Conservation (phyloP, 768 basidiomycete species). For the Auriscalpium orientale region DNA sequence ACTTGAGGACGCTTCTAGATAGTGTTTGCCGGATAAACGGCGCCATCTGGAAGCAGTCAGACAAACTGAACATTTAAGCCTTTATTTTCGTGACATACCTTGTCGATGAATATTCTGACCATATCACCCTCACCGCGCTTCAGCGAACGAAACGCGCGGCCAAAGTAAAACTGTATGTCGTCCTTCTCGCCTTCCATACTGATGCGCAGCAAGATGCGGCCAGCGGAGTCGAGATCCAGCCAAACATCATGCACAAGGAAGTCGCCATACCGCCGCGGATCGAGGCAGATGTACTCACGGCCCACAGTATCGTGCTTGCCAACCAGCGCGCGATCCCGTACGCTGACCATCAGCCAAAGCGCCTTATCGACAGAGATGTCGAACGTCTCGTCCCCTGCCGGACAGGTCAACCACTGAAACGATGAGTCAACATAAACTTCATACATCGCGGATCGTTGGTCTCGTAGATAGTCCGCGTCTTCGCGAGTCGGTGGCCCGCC, state of each 20-base stretch:
- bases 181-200: conserved; percentile 99
- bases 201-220: conserved; percentile 78
- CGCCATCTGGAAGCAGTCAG: conserved; percentile 60
- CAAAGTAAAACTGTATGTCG: conserved; percentile 96
- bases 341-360: conserved; percentile 96
- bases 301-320: conserved; percentile 93
- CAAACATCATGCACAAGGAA: conserved; percentile 86
- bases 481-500: conserved; percentile 80
- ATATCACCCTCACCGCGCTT: conserved; percentile 94
- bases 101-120: conserved; percentile 94
- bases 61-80: neutral
- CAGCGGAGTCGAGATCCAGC: conserved; percentile 83
- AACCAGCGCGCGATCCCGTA: conserved; percentile 82
- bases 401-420: conserved; percentile 4
- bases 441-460: conserved; percentile 81
- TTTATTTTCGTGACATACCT: conserved; percentile 42
- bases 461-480: conserved; percentile 95
- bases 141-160: conserved; percentile 86
- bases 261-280: conserved; percentile 83
- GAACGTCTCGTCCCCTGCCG: conserved; percentile 90
- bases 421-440: conserved; percentile 20
- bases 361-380: conserved; percentile 89
- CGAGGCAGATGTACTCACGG: conserved; percentile 85
- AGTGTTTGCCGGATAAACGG: conserved; percentile 87
- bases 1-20: conserved; percentile 68